Conservation (phyloP, 2,329 filamentous ascomycete genomes). For the Tolypocladium ophioglossoides region DNA sequence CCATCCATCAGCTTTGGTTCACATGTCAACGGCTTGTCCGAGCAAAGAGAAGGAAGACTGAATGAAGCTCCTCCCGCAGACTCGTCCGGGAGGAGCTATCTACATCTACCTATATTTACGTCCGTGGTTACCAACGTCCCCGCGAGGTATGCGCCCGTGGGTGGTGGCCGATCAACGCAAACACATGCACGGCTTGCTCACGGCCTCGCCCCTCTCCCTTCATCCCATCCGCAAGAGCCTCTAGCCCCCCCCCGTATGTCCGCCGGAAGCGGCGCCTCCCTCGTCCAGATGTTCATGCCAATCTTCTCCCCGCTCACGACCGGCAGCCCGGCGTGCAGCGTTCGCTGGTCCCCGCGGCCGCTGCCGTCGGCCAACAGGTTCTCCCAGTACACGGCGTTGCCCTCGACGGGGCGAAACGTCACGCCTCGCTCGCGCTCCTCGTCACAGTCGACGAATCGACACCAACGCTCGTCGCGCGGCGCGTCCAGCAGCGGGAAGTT, state of each 20-base stretch:
- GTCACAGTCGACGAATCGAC: conserved; percentile 35
- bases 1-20: no score
- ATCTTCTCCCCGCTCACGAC: conserved; percentile 35
- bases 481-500: conserved; percentile 34
- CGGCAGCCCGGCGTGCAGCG: conserved; percentile 35
- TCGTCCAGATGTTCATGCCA: conserved; percentile 43
- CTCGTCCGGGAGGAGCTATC: no score
- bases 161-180: no score
- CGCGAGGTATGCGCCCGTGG: neutral
- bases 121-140: neutral
- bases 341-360: conserved; percentile 27
- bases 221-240: neutral
- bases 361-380: conserved; percentile 27
- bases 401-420: conserved; percentile 35
- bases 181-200: neutral
- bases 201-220: neutral
- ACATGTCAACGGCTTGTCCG: no score
- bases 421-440: conserved; percentile 33
- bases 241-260: conserved; percentile 7
- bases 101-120: no score
- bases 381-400: conserved; percentile 39
- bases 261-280: conserved; percentile 26
- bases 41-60: neutral
- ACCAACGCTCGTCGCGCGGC: conserved; percentile 28
- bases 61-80: no score